Evolutionary conservation across 1,139 yeast genomes (phyloP).

Genomic region (Debaryomyces sp.): DNA sequence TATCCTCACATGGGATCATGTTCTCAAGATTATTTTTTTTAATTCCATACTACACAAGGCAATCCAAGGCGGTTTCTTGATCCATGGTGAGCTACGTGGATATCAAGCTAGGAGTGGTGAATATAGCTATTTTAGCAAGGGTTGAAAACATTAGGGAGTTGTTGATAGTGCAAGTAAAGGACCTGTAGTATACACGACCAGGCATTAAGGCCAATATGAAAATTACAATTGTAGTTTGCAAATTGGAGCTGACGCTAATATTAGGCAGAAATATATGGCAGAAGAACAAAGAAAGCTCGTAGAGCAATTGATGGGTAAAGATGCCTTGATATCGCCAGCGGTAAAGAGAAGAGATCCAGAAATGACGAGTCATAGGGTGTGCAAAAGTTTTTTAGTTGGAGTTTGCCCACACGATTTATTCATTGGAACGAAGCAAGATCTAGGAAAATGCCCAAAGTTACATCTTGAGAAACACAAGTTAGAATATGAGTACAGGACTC

Average conservation of each 20-base stretch:
- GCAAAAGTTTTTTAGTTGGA: slow-evolving; percentile 82
- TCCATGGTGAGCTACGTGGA: background rate
- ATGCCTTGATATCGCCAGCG: slow-evolving; percentile 45
- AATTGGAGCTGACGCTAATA: background rate
- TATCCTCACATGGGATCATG: background rate
- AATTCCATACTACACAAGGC: background rate
- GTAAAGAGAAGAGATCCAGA: slow-evolving; percentile 44
- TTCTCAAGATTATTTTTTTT: background rate
- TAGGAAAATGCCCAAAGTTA: slow-evolving; percentile 77
- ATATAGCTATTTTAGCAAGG: background rate
- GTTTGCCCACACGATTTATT: slow-evolving; percentile 89
- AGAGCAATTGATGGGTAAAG: slow-evolving; percentile 83
- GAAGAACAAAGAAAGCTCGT: slow-evolving; percentile 76
- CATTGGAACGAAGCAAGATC: slow-evolving; percentile 78
- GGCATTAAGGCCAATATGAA: background rate
- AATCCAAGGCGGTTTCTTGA: too few relatives aligned
- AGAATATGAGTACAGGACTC: slow-evolving; percentile 64
- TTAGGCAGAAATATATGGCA: slow-evolving; percentile 37
- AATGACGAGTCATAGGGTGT: slow-evolving; percentile 69
- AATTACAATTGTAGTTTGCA: background rate
- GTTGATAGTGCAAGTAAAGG: too few relatives aligned
- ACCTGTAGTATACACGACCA: slow-evolving; percentile 1
- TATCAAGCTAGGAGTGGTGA: background rate
- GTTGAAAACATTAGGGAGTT: background rate
- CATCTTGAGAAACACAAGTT: slow-evolving; percentile 78